These are phyloP conservation scores for Mortierella claussenii DNA, from an alignment of 192 early-diverging fungal species.

Conservation along the genomic window DNA sequence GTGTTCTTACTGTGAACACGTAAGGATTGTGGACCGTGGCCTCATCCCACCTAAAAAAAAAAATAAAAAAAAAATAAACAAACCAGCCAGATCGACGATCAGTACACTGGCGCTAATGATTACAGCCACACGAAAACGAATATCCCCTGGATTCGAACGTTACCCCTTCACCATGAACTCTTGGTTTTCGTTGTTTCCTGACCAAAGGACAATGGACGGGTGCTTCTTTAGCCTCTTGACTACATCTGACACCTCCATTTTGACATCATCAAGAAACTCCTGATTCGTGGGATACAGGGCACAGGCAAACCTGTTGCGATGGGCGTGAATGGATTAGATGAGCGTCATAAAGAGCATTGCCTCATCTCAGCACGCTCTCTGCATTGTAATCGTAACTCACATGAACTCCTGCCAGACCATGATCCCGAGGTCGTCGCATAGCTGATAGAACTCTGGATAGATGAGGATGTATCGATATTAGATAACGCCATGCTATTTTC, in stretches of 20 bases:
- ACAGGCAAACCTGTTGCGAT: slow-evolving; percentile 61
- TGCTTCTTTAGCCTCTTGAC: slow-evolving; percentile 58
- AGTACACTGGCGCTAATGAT: no score
- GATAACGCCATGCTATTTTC: no score
- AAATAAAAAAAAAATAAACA: no score
- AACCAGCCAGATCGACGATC: no score
- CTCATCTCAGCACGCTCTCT: no score
- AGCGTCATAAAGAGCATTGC: no score
- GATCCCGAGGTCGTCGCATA: slow-evolving; percentile 64
- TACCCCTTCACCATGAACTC: slow-evolving; percentile 59
- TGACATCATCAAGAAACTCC: slow-evolving; percentile 56
- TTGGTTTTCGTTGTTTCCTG: slow-evolving; percentile 70
- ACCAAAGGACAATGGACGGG: slow-evolving; percentile 62
- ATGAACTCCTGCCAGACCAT: slow-evolving; percentile 76
- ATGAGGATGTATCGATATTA: not conserved
- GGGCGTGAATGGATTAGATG: no score
- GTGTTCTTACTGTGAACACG: slow-evolving; percentile 25
- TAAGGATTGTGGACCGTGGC: slow-evolving; percentile 22
- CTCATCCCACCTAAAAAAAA: slow-evolving; percentile 23
- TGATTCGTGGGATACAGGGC: slow-evolving; percentile 60
- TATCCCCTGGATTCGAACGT: no score
- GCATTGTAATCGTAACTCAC: slow-evolving; percentile 10
- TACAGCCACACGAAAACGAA: no score
- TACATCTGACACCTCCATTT: slow-evolving; percentile 50
- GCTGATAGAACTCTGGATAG: slow-evolving; percentile 54